Conservation (phyloP, 768 basidiomycete genomes). For the Rhodosporidiobolus odoratus region DNA sequence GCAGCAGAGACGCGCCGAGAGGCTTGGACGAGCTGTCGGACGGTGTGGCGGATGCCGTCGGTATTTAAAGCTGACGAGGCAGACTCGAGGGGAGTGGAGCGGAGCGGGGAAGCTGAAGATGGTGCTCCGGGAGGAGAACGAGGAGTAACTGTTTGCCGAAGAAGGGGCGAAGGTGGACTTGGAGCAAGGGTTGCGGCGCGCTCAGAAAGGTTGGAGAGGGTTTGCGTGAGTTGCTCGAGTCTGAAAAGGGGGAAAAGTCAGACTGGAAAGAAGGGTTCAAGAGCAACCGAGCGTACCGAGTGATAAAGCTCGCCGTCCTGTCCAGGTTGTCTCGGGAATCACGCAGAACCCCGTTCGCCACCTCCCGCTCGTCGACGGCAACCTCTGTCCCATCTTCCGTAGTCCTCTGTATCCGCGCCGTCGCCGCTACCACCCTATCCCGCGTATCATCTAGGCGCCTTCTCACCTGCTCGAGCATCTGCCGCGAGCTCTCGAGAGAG, state of each 20-base stretch:
- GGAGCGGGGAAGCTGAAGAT: neutral
- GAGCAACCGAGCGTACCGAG: neutral
- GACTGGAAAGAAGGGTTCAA: neutral
- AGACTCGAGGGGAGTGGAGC: neutral
- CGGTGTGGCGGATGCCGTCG: slow-evolving; percentile 13
- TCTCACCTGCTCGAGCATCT: slow-evolving; percentile 12
- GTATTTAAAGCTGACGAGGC: slow-evolving; percentile 3
- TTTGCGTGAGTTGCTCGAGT: neutral
- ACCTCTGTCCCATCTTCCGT: neutral
- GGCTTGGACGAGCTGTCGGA: slow-evolving; percentile 19
- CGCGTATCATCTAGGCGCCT: slow-evolving; percentile 18
- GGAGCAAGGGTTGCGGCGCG: neutral
- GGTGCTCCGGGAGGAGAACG: neutral
- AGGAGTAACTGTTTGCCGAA: neutral
- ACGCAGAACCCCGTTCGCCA: neutral
- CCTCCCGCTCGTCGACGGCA: neutral
- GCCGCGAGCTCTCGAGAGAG: slow-evolving; percentile 12
- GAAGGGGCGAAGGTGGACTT: neutral
- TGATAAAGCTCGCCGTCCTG: neutral
- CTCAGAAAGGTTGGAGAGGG: neutral
- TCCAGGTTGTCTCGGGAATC: neutral
- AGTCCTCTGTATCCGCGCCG: neutral
- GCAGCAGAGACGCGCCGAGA: slow-evolving; percentile 22
- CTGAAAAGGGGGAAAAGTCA: neutral
- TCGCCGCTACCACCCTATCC: neutral